These are phyloP conservation scores for Trichaptum fuscoviolaceum DNA, from an alignment of 768 basidiomycete genomes.

Conservation along the genomic window DNA sequence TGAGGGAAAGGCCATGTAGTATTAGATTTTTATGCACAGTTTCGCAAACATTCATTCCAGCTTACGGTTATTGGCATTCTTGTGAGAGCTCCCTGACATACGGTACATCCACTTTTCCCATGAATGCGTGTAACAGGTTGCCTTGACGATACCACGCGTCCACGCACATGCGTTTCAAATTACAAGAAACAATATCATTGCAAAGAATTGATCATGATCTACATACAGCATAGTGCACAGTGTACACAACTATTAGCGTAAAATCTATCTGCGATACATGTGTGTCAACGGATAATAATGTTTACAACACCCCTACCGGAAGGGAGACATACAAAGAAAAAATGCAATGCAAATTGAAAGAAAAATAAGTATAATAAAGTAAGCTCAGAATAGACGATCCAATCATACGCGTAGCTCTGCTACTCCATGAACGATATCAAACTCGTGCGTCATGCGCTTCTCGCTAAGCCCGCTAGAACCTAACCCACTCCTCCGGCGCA, in stretches of 20 bases:
- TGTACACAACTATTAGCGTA: background rate
- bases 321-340: background rate
- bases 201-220: background rate
- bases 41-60: background rate
- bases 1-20: background rate
- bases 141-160: too few species aligned
- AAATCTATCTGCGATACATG: background rate
- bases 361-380: slow-evolving; percentile 1
- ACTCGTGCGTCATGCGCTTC: background rate
- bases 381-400: background rate
- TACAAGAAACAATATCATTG: too few species aligned
- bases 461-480: background rate
- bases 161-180: too few species aligned
- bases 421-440: background rate
- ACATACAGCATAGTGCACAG: background rate
- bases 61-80: too few species aligned
- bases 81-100: background rate
- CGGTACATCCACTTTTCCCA: too few species aligned
- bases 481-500: background rate
- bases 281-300: background rate
- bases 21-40: background rate
- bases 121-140: too few species aligned
- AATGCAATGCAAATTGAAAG: background rate
- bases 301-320: background rate
- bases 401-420: background rate